phyloP scores from a whole-genome alignment of 1,139 yeast species.

The Suhomyces anneliseae region DNA sequence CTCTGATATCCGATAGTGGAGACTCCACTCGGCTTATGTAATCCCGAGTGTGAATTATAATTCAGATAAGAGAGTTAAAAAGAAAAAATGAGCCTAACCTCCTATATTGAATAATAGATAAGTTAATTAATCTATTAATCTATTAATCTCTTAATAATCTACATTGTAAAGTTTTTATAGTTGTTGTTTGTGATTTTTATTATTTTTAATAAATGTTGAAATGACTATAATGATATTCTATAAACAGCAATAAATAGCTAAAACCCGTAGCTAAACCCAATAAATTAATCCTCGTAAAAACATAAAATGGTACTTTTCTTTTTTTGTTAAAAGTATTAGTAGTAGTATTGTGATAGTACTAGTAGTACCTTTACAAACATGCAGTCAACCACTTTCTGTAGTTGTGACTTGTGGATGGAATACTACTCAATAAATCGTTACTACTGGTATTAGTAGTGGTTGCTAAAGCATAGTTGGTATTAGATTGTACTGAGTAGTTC shows the following conservation, averaged over 20 bases:
- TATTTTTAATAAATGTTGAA: not conserved
- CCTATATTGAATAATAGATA: too few species aligned
- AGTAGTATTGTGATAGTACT: too few species aligned
- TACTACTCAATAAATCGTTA: constrained; percentile 11
- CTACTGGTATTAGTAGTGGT: constrained; percentile 12
- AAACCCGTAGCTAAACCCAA: constrained; percentile 10
- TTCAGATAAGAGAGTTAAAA: too few species aligned
- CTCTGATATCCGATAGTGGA: too few species aligned
- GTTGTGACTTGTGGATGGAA: constrained; percentile 40
- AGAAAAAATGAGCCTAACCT: too few species aligned
- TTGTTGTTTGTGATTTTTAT: not conserved
- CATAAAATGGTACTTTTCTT: not conserved
- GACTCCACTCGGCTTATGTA: too few species aligned
- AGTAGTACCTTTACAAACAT: constrained; percentile 20
- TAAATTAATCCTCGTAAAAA: constrained; percentile 5
- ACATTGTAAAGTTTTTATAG: too few species aligned
- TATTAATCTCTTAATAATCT: too few species aligned
- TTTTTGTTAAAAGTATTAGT: not conserved
- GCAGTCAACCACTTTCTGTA: constrained; percentile 48
- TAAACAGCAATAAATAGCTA: constrained; percentile 8
- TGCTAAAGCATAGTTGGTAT: constrained; percentile 18
- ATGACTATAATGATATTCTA: constrained; percentile 1
- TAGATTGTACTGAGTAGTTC: constrained; percentile 32
- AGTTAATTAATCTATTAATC: too few species aligned
- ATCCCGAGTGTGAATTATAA: too few species aligned